Base-by-base conservation (phyloP, 805 yeast species). In the Metschnikowia lachancei region DNA sequence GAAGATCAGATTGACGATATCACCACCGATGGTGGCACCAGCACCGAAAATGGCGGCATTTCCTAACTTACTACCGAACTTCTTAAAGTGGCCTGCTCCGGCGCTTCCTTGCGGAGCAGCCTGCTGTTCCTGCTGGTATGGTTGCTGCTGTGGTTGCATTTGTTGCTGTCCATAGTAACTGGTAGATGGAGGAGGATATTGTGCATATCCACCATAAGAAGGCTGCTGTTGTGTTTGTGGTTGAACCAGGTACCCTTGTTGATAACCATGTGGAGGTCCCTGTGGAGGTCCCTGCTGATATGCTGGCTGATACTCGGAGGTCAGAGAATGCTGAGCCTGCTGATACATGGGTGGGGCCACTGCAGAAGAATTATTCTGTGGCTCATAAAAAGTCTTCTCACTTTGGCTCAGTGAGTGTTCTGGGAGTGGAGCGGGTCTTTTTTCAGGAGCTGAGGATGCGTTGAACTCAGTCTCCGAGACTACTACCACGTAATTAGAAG, bases 31-130 rank as follows among this genome's bases (percentile, higher is more conserved):
- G 1, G 96, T 84, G 33, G 97, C 96, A 73, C 98, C 98, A 9
- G 96, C 97, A 66, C 97, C 97, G 55, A 89, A 92, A 40, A 91
- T 80, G 30, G 95, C 91, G n/a, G 97, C 95, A 55, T 89, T 82
- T 49, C 96, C 96, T 49, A 91, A 69, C 66, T 87, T 85, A 52
- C 86, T 76, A 20, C 95, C 95, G 55, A 87, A 80, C 59, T 77
- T 83, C 65, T 80, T 80, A 48, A 83, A 53, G 36, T 67, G 72
- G 11, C 61, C 55, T 28, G 65, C 67, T 14, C 50, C 47, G 16
- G 13, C 13, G 14, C 39, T 14, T 10, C 29, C 35, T 9, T 34
- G 36, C 3, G 33, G 31, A 1, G 39, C 51, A 2, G 53, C 47
- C 24, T 52, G 59, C 34, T 46, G 45, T 36, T 50, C 53, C 24